Percentiles rank a stretch among this genome's conserved stretches.
Conservation (phyloP, 1,139 yeast genomes). For the Meyerozyma elateridarum region DNA sequence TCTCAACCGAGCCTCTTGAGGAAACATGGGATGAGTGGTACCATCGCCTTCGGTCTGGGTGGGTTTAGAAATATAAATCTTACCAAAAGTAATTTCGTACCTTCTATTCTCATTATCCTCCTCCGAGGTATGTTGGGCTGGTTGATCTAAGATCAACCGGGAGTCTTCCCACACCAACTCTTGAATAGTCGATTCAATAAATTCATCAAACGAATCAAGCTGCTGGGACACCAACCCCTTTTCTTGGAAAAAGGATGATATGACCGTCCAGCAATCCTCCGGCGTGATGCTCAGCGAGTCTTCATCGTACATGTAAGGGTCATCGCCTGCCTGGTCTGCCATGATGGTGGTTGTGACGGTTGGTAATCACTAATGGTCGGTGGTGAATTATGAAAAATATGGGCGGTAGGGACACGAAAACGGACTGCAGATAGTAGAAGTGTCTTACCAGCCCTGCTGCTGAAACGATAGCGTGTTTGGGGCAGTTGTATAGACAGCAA, state of each 20-base stretch:
- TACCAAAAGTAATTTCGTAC: conserved; percentile 94
- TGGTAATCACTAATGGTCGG: neutral
- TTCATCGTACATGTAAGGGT: conserved; percentile 65
- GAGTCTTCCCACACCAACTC: conserved; percentile 96
- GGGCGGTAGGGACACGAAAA: conserved; percentile 5
- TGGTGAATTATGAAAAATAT: conserved; percentile 2
- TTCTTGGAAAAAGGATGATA: conserved; percentile 91
- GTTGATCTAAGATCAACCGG: conserved; percentile 89
- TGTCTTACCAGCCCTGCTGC: too few species aligned
- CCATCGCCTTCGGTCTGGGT: conserved; percentile 99
- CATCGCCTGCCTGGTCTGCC: conserved; percentile 25
- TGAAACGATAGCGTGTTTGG: too few species aligned
- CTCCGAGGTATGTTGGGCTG: conserved; percentile 95
- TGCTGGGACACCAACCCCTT: conserved; percentile 98
- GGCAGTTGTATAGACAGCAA: too few species aligned
- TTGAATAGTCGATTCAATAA: conserved; percentile 93
- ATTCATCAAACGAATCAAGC: conserved; percentile 96
- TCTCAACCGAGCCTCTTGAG: conserved; percentile 96
- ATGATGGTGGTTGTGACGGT: conserved; percentile 5
- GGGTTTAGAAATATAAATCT: conserved; percentile 92
- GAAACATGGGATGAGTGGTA: conserved; percentile 96
- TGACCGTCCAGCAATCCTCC: conserved; percentile 99
- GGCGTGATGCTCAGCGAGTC: conserved; percentile 80
- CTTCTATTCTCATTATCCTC: conserved; percentile 85
- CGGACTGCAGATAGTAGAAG: conserved; percentile 1